Evolutionary conservation across 371 early-diverging fungal genomes (phyloP).

Genomic region (Catenaria anguillulae): DNA sequence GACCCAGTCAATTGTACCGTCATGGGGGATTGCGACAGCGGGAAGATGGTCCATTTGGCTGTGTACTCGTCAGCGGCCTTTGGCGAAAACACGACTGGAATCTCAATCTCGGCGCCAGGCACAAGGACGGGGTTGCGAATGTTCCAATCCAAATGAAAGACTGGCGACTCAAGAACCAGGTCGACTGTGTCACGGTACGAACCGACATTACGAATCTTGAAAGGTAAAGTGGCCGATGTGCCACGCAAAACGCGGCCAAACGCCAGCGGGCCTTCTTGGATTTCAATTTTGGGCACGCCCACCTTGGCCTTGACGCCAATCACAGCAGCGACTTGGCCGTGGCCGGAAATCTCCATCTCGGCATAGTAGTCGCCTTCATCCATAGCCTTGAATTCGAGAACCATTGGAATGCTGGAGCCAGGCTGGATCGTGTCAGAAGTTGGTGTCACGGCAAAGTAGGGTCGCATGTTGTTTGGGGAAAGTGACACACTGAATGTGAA

Average conservation of each 20-base stretch:
- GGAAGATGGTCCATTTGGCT: slow-evolving; percentile 1
- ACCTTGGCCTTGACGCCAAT: slow-evolving; percentile 3
- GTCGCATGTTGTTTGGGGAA: background rate
- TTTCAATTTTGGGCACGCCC: slow-evolving; percentile 2
- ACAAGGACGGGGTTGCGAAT: background rate
- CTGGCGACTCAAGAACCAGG: background rate
- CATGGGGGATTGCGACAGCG: background rate
- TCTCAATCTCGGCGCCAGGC: background rate
- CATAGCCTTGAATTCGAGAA: slow-evolving; percentile 2
- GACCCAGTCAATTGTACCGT: background rate
- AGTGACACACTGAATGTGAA: slow-evolving; percentile 17
- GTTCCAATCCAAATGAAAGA: background rate
- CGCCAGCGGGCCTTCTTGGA: background rate
- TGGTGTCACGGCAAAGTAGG: background rate
- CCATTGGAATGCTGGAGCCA: background rate
- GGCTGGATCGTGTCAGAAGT: background rate
- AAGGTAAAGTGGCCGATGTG: background rate
- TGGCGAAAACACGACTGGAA: background rate
- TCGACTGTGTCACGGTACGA: slow-evolving; percentile 8
- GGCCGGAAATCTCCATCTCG: background rate
- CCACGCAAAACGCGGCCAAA: slow-evolving; percentile 4
- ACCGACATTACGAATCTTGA: background rate
- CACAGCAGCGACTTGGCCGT: background rate
- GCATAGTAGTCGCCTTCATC: background rate
- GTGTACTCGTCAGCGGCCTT: background rate